Percentiles rank a stretch among this genome's conserved stretches.
Conservation (phyloP, 2,329 filamentous ascomycete genomes). For the Aspergillus sp. region DNA sequence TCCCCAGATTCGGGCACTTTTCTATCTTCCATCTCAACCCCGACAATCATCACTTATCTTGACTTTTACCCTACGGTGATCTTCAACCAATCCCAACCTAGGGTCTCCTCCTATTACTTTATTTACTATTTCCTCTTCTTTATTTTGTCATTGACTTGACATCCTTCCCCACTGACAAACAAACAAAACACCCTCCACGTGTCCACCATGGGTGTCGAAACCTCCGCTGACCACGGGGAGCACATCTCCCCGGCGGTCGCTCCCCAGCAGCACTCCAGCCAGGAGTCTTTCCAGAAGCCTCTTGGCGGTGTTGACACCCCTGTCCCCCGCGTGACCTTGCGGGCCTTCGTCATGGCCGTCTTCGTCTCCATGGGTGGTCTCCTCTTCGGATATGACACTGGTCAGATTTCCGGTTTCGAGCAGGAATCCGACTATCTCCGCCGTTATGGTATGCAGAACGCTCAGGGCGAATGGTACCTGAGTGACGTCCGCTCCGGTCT, state of each 20-base stretch:
- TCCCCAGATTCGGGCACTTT: slow-evolving; percentile 3
- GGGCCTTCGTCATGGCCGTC: slow-evolving; percentile 45
- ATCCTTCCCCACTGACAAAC: neutral
- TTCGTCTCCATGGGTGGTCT: slow-evolving; percentile 51
- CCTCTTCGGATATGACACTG: slow-evolving; percentile 49
- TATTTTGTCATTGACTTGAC: neutral
- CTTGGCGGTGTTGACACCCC: slow-evolving; percentile 32
- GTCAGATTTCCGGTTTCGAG: slow-evolving; percentile 50
- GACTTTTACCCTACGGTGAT: neutral
- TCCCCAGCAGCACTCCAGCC: slow-evolving; percentile 25
- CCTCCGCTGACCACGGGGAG: slow-evolving; percentile 34
- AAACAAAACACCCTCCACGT: neutral
- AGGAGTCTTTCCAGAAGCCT: slow-evolving; percentile 32
- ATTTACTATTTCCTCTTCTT: neutral
- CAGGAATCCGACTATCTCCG: slow-evolving; percentile 45
- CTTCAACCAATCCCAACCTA: neutral
- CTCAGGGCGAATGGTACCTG: slow-evolving; percentile 38
- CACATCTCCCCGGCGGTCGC: slow-evolving; percentile 30
- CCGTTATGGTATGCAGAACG: slow-evolving; percentile 40
- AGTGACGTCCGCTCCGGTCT: slow-evolving; percentile 45
- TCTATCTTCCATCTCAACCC: neutral
- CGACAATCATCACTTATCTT: neutral
- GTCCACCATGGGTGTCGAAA: slow-evolving; percentile 34
- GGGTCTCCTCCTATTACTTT: neutral
- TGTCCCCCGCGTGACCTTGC: slow-evolving; percentile 39